These are phyloP conservation scores for Cordyceps tenuipes DNA, from an alignment of 2,329 filamentous ascomycete species.

Conservation along the genomic window DNA sequence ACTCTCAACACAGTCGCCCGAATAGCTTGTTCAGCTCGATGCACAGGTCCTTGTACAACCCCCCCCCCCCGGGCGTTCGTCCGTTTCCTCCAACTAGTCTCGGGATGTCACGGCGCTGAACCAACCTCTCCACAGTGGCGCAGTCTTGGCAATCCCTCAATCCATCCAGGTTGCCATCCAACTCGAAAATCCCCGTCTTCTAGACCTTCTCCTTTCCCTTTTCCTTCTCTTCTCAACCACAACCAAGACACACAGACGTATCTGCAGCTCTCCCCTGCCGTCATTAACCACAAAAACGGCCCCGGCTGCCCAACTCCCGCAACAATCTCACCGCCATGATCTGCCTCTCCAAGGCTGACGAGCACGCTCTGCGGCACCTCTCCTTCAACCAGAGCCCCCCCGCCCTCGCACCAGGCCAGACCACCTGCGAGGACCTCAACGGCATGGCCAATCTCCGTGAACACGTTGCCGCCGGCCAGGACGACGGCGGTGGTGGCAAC, in stretches of 20 bases:
- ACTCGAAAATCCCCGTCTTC: not conserved
- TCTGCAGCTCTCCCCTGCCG: not conserved
- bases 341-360: constrained; percentile 46
- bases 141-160: constrained; percentile 6
- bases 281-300: not conserved
- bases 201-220: not conserved
- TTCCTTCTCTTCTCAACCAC: not conserved
- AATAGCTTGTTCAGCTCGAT: not conserved
- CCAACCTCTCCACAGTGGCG: constrained; percentile 10
- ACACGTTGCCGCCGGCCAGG: constrained; percentile 29
- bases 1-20: not conserved
- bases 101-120: constrained; percentile 1
- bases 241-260: not conserved
- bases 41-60: not conserved
- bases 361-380: constrained; percentile 37
- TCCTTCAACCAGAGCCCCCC: constrained; percentile 48
- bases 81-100: not conserved
- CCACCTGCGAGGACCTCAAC: constrained; percentile 47
- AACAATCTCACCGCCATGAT: constrained; percentile 33
- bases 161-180: not conserved
- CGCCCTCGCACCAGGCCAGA: constrained; percentile 37
- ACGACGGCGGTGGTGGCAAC: constrained; percentile 23
- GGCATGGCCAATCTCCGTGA: constrained; percentile 44
- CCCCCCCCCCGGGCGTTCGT: not conserved
- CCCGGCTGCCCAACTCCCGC: not conserved